Evolutionary conservation across 2,329 filamentous ascomycete species (phyloP), one percentile per base, ranked within the genome.

Genomic region (Sporothrix globosa): DNA sequence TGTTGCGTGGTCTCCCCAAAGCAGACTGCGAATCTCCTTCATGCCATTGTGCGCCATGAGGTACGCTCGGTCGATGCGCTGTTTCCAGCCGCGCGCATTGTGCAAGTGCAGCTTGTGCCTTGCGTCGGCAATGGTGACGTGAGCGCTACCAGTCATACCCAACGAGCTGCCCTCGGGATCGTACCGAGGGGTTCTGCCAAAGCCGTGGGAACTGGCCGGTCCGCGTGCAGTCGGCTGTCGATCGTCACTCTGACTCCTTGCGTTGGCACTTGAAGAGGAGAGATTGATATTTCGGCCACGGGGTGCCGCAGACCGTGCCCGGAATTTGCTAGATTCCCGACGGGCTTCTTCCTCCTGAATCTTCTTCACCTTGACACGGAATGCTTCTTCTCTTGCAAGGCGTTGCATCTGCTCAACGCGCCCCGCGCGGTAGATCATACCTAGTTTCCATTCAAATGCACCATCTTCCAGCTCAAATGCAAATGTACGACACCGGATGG

Each of bases 391-490:
- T 56, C 96, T 89, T 4, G 95, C 94, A 69, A 97, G 83, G 24
- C 96, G 88, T 79, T 98, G 96, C 77, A 91, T 90, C 79, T 98
- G 95, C 79, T 99, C 96, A 69, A 94, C 83, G 24, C 95, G 85
- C 0, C 96, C 96, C 60, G 92, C 88, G 44, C 95, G 90, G 79
- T 98, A 99, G 67, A 99, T 99, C 77, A 93, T 90, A 19, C 94
- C 93, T 11, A 99, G 83, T 78, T 97, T 98, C 92, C 94, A 99
- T 79, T 99, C 96, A 76, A 99, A 99, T 0, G 92, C 91, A 66
- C 96, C 95, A 78, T 99, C 96, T 80, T 99, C 96, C 48, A 99
- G 84, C 77, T 98, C 95, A 71, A 99, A 95, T 2, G 97, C 82
- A 30, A 99, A 84, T 5, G 91, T 92, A 75, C 92, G 91, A 69